phyloP scores from a whole-genome alignment of 352 stramenopile species.

The Globisporangium nagaii region DNA sequence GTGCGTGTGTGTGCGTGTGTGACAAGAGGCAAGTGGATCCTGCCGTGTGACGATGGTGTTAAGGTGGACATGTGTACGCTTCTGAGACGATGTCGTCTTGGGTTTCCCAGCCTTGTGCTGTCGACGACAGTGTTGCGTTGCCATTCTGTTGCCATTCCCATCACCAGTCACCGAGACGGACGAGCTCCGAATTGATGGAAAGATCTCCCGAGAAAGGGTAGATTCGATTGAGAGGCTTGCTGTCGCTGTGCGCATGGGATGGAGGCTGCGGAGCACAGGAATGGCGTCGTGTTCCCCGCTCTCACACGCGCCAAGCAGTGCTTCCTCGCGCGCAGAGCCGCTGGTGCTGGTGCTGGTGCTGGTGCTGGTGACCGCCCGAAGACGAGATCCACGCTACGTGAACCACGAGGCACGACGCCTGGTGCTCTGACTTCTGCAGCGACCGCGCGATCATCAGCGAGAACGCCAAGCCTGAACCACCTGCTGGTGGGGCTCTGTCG shows the following conservation, averaged over 20 bases:
- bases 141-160: too few relatives aligned
- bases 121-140: too few relatives aligned
- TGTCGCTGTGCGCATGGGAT: neutral
- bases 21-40: too few relatives aligned
- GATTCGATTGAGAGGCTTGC: neutral
- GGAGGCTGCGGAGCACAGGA: neutral
- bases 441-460: neutral
- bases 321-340: conserved; percentile 9
- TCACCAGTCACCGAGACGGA: too few relatives aligned
- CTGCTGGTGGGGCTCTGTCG: neutral
- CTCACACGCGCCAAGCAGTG: conserved; percentile 24
- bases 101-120: too few relatives aligned
- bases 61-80: too few relatives aligned
- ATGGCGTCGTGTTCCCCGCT: conserved; percentile 15
- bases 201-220: neutral
- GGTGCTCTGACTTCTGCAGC: neutral
- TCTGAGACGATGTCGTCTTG: too few relatives aligned
- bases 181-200: neutral
- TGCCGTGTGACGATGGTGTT: too few relatives aligned
- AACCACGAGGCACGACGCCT: neutral
- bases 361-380: neutral
- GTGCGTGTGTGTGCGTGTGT: too few relatives aligned
- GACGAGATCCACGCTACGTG: neutral
- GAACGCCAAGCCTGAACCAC: neutral
- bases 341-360: neutral